A percentile compares a stretch with the other conserved stretches of the same genome.
Evolutionary conservation across 106 monocot species (phyloP).

Genomic region (Gastrodia elata): DNA sequence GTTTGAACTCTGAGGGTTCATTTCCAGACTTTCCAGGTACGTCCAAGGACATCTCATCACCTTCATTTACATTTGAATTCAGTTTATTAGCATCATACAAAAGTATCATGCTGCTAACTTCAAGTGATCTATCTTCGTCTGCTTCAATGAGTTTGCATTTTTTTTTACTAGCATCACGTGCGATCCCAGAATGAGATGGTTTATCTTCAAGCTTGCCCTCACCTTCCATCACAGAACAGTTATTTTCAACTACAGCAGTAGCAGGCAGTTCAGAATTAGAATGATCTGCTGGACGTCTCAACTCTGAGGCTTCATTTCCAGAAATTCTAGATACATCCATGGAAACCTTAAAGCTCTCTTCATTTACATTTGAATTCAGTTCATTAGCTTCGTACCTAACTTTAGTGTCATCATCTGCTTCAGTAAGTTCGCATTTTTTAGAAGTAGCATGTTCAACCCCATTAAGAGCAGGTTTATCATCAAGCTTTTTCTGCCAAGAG

Average conservation of each 20-base stretch:
- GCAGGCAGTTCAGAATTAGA: neutral
- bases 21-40: neutral
- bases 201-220: neutral
- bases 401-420: no score
- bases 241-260: neutral
- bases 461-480: no score
- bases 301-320: neutral
- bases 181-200: neutral
- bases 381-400: no score
- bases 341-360: no score
- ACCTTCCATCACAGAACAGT: neutral
- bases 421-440: no score
- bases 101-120: neutral
- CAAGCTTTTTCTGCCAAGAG: no score
- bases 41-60: neutral
- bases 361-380: no score
- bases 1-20: neutral
- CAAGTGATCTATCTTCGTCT: neutral
- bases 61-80: constrained; percentile 6
- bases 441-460: no score
- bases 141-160: constrained; percentile 2
- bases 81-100: neutral
- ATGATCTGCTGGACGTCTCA: no score
- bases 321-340: neutral
- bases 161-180: neutral